These are phyloP conservation scores for Cladobotryum mycophilum DNA, from an alignment of 2,329 filamentous ascomycete genomes.

Conservation along the genomic window DNA sequence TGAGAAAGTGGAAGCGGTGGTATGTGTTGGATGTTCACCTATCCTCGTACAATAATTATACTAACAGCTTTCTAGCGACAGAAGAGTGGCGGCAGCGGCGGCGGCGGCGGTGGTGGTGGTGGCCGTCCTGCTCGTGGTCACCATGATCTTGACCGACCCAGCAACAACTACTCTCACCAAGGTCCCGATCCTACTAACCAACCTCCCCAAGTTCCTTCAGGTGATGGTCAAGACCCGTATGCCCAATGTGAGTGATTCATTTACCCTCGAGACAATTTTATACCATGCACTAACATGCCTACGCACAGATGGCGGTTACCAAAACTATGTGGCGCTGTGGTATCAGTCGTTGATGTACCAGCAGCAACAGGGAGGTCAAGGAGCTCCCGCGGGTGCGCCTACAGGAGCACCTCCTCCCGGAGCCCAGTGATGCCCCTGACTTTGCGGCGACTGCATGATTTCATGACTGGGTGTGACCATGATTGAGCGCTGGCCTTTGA, in stretches of 20 bases:
- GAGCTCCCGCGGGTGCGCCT: constrained; percentile 29
- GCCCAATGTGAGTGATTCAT: constrained; percentile 57
- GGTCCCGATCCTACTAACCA: constrained; percentile 39
- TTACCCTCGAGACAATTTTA: neutral
- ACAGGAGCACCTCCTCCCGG: constrained; percentile 31
- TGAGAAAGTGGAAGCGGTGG: constrained; percentile 86
- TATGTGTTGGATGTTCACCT: constrained; percentile 39
- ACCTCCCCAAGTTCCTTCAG: constrained; percentile 38
- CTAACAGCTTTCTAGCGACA: constrained; percentile 40
- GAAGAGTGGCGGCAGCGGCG: constrained; percentile 46
- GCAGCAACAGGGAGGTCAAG: constrained; percentile 34
- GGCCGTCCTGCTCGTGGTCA: constrained; percentile 36
- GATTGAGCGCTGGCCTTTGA: constrained; percentile 8
- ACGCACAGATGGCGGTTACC: constrained; percentile 66
- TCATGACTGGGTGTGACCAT: constrained; percentile 14
- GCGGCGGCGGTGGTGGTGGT: constrained; percentile 37
- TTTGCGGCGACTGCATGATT: constrained; percentile 8
- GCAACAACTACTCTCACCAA: constrained; percentile 39
- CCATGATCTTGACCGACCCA: constrained; percentile 50
- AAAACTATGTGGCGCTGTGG: constrained; percentile 75
- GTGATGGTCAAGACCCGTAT: constrained; percentile 60
- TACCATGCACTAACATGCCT: neutral
- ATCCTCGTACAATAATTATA: neutral
- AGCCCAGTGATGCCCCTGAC: constrained; percentile 28
- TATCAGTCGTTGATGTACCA: constrained; percentile 59